Conservation (phyloP, 257 asterid species). For the Prunella vulgaris region DNA sequence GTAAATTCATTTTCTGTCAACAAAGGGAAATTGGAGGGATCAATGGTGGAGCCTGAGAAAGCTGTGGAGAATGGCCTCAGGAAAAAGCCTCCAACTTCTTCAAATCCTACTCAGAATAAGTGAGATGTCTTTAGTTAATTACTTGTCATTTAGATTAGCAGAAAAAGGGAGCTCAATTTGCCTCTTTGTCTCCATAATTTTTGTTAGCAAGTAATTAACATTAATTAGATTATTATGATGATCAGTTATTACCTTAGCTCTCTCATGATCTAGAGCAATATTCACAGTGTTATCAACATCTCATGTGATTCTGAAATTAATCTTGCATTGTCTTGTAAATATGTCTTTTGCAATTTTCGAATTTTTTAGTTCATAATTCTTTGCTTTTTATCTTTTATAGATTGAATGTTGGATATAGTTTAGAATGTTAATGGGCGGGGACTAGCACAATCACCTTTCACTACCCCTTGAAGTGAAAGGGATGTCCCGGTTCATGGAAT, state of each 20-base stretch:
- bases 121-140: slow-evolving; percentile 3
- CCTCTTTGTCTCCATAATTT: slow-evolving; percentile 20
- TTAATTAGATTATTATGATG: slow-evolving; percentile 6
- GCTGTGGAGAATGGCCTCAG: slow-evolving; percentile 45
- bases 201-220: slow-evolving; percentile 10
- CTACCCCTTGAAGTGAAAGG: no score
- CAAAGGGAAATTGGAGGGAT: slow-evolving; percentile 24
- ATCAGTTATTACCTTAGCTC: not conserved
- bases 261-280: not conserved
- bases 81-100: slow-evolving; percentile 40
- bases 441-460: no score
- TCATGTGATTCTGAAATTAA: not conserved
- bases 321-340: not conserved
- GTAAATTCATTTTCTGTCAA: slow-evolving; percentile 22
- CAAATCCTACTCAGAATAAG: slow-evolving; percentile 56
- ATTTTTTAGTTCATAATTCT: not conserved
- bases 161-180: slow-evolving; percentile 5
- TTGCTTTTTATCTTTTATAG: not conserved
- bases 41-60: slow-evolving; percentile 33
- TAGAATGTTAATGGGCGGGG: no score
- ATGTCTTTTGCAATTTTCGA: not conserved
- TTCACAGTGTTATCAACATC: not conserved
- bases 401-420: no score
- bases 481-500: no score
- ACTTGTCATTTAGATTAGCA: not conserved